These are phyloP conservation scores for Pseudocercospora pini-densiflorae DNA, from an alignment of 2,329 filamentous ascomycete genomes.

Conservation along the genomic window DNA sequence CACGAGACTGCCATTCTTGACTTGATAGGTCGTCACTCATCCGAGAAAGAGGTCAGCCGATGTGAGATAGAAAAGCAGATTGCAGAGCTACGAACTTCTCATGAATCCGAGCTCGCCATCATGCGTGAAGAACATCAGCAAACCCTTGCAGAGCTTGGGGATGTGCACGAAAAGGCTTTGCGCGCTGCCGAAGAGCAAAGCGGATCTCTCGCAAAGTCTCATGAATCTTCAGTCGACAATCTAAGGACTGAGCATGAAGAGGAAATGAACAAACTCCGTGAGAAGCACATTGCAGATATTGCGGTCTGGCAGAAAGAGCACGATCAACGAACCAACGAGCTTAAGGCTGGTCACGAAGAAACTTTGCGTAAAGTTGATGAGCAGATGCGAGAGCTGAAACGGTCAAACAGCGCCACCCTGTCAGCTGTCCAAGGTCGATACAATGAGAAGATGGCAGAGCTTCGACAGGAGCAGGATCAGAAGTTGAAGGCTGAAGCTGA, in stretches of 20 bases:
- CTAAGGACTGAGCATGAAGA: slow-evolving; percentile 19
- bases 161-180: slow-evolving; percentile 11
- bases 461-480: slow-evolving; percentile 6
- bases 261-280: slow-evolving; percentile 19
- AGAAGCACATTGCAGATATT: slow-evolving; percentile 23
- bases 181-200: slow-evolving; percentile 8
- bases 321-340: neutral
- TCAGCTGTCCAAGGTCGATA: neutral
- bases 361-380: neutral
- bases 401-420: neutral
- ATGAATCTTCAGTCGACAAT: slow-evolving; percentile 16
- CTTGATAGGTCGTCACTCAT: neutral
- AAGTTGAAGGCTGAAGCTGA: slow-evolving; percentile 1
- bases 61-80: neutral
- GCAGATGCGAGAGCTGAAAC: neutral
- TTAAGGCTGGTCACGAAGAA: slow-evolving; percentile 2
- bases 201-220: slow-evolving; percentile 10
- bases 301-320: slow-evolving; percentile 3
- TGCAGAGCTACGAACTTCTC: slow-evolving; percentile 1
- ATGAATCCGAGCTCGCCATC: slow-evolving; percentile 6
- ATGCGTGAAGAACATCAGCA: slow-evolving; percentile 12
- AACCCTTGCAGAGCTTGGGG: slow-evolving; percentile 1
- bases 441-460: slow-evolving; percentile 2
- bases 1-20: slow-evolving; percentile 12
- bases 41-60: neutral